Evolutionary conservation across 306 rosid genomes (phyloP), one percentile per base, ranked within the genome.

Genomic region (Trifolium fragiferum): DNA sequence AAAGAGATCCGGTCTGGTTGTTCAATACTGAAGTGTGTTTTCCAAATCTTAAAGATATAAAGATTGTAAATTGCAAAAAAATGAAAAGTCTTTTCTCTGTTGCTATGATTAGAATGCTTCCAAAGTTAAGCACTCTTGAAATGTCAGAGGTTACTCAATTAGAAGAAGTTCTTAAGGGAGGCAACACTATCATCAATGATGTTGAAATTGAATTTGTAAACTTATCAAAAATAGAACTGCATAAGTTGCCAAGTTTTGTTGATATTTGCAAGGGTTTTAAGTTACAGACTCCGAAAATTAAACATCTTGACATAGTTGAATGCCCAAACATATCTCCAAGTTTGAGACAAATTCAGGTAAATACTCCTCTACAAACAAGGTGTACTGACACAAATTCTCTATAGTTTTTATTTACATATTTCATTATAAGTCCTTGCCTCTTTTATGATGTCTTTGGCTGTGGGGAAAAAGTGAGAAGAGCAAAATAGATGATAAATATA

Each of bases 1-100:
- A 65, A 92, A 92, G 79, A 89, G 93, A 78, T 88, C 96, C 16
- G 93, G 93, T 68, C 97, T 78, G 47, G 96, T 87, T 61, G 43
- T 6, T 23, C 44, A 61, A 61, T 32, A 7, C 19, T 15, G 66
- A 32, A 61, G 23, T 61, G 21, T 27, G 5, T 32, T 61, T 61
- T 15, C 66, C 66, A 32, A 61, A 61, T 20, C 23, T 61, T 32
- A 61, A 41, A 15, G 20, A 61, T 14, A 30, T 32, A 14, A 32
- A 8, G 2, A n/a, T 61, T 32, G 0, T 1, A 13, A 8, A 32
- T 15, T 61, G 23, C 66, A 61, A 32, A 15, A 61, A 61, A 33
- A 6, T 61, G 21, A 32, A 32, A 32, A 61, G 43, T 13, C 66
- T 61, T 30, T 61, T 61, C 44, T 61, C 43, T 13, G 18, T 61